Evolutionary conservation across 345 rosid genomes (phyloP), one percentile per base, ranked within the genome.

Genomic region (Anacardium occidentale): DNA sequence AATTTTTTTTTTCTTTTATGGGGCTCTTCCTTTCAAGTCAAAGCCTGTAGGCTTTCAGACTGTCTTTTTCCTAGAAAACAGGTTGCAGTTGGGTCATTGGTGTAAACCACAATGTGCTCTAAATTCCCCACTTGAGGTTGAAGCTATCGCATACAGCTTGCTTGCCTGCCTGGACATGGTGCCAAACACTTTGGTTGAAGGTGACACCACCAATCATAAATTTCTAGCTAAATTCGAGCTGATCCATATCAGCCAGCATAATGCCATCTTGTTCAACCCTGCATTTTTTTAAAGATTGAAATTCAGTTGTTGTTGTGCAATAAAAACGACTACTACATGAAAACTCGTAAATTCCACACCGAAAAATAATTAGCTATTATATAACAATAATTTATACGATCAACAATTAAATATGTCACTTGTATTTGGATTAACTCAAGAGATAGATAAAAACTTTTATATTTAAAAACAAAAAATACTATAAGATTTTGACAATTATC

Each of bases 181-280:
- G 62, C 1, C 3, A 21, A 48, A 15, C 8, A 15, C 24, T 18
- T 42, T 50, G 3, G 44, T 22, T 25, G 42, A 21, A 40, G 32
- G 40, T 55, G 62, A 69, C 53, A 54, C 21, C 62, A 22, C 13
- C 67, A 64, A 20, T 64, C 66, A 64, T 64, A 6, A 63, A 47
- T 47, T 64, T 65, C 25, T 22, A 14, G 34, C n/a, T 40, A 5
- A 24, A 10, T 34, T 34, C 25, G 29, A 25, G 13, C n/a, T n/a
- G 11, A 9, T 62, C 45, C 50, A 32, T 20, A 18, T 21, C 8
- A 32, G 71, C 14, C 50, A 34, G 12, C 1, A 24, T 12, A 61
- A 61, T 61, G 47, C 14, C 8, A 25, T 13, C 37, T 58, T 25
- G 20, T 12, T 9, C 12, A 45, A 45, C 12, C 51, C 13, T 3